Evolutionary conservation across 345 rosid genomes (phyloP).

Genomic region (Eucalyptus curtisii): DNA sequence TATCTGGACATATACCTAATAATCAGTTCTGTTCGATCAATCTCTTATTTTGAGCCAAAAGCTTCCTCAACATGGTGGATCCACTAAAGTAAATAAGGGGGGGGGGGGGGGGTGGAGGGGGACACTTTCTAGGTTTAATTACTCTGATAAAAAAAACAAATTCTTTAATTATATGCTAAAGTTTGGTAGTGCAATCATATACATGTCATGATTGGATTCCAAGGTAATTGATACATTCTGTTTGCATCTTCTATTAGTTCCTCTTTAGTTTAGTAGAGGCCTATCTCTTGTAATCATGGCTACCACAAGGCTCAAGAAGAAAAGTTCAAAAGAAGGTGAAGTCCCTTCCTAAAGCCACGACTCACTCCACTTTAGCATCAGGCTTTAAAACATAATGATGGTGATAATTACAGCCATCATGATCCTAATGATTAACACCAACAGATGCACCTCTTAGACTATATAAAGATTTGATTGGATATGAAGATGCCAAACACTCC

Average conservation of each 20-base stretch:
- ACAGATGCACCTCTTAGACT: neutral
- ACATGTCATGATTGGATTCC: constrained; percentile 2
- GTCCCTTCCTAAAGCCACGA: neutral
- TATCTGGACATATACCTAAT: neutral
- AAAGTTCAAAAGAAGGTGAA: neutral
- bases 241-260: constrained; percentile 1
- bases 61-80: neutral
- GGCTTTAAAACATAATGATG: constrained; percentile 8
- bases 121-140: neutral
- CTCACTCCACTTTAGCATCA: neutral
- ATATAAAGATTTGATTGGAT: neutral
- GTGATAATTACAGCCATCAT: constrained; percentile 35
- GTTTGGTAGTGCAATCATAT: neutral
- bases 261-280: neutral
- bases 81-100: neutral
- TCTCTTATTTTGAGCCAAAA: neutral
- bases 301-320: constrained; percentile 11
- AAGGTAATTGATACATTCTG: neutral
- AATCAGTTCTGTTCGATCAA: neutral
- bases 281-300: constrained; percentile 35
- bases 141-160: neutral
- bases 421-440: constrained; percentile 13
- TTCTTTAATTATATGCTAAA: neutral
- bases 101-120: neutral
- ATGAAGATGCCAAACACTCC: neutral